These are phyloP conservation scores for Malus asiatica DNA, from an alignment of 306 rosid genomes.

Conservation along the genomic window DNA sequence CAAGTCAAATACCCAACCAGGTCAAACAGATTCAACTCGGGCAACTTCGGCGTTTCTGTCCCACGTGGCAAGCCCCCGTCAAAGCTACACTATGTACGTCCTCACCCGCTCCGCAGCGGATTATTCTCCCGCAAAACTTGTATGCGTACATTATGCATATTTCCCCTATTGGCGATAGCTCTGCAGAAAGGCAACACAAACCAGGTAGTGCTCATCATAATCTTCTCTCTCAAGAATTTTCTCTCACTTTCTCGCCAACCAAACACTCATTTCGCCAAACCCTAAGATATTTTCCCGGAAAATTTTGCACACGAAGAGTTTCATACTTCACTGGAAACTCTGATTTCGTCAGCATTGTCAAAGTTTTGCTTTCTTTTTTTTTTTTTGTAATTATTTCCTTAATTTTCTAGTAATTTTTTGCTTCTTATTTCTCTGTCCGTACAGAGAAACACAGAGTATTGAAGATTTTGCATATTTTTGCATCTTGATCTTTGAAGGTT, in stretches of 20 bases:
- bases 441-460: not conserved
- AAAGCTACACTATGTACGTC: too few relatives aligned
- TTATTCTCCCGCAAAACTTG: not conserved
- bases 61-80: not conserved
- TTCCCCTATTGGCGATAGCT: not conserved
- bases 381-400: too few relatives aligned
- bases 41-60: not conserved
- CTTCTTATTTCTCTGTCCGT: not conserved
- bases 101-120: not conserved
- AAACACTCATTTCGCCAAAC: not conserved
- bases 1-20: not conserved
- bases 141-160: not conserved
- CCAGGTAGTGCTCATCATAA: not conserved
- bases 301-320: not conserved
- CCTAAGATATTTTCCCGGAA: not conserved
- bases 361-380: not conserved
- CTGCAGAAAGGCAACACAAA: not conserved
- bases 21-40: not conserved
- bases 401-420: not conserved
- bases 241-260: not conserved
- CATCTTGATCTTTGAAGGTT: constrained; percentile 8
- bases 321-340: not conserved
- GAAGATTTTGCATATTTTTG: not conserved
- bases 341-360: not conserved
- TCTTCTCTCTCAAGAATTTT: not conserved